These are phyloP conservation scores for Przewalskia tangutica DNA, from an alignment of 257 asterid species.

Conservation along the genomic window DNA sequence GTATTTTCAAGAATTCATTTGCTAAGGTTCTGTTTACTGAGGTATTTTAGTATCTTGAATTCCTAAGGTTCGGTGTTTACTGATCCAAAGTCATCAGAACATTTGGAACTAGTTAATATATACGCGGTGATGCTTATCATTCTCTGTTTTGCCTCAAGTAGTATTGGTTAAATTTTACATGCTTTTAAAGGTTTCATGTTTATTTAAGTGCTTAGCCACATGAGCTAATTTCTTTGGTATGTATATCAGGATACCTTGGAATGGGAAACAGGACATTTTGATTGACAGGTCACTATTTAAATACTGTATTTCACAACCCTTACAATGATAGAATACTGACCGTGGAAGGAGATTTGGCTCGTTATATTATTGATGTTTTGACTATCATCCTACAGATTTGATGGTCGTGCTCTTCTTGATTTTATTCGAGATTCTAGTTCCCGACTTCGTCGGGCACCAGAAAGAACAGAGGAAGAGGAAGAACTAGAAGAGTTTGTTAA, in stretches of 20 bases:
- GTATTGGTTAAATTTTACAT: neutral
- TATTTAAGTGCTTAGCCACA: neutral
- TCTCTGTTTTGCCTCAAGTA: neutral
- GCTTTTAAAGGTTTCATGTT: neutral
- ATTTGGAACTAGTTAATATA: neutral
- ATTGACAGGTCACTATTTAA: constrained; percentile 61
- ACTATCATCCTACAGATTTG: constrained; percentile 53
- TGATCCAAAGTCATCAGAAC: neutral
- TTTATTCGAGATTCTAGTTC: constrained; percentile 81
- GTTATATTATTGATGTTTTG: constrained; percentile 1
- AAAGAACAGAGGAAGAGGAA: constrained; percentile 91
- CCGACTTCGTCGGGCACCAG: constrained; percentile 39
- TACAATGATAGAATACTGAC: neutral
- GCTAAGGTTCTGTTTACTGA: neutral
- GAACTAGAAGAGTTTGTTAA: constrained; percentile 98
- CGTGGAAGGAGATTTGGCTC: neutral
- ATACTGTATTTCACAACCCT: neutral
- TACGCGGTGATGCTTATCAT: neutral
- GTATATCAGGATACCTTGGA: constrained; percentile 94
- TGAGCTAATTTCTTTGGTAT: neutral
- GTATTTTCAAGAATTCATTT: neutral
- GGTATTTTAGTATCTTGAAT: neutral
- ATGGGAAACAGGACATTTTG: constrained; percentile 83
- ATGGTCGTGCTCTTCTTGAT: constrained; percentile 97
- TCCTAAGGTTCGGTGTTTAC: neutral